Percentiles rank a stretch among this genome's conserved stretches.
Conservation (phyloP, 345 rosid species). For the Salix brachista region DNA sequence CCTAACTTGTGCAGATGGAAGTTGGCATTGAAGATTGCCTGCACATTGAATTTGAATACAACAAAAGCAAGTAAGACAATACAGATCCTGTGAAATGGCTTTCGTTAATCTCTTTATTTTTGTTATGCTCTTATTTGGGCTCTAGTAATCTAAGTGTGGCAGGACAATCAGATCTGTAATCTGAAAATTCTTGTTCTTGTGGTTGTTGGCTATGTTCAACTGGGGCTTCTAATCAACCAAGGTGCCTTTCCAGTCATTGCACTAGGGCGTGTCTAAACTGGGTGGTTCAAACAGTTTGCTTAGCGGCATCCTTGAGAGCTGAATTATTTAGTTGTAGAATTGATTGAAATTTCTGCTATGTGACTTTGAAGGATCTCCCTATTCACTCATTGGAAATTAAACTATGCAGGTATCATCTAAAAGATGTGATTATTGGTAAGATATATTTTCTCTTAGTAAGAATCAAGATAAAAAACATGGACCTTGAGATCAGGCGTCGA, state of each 20-base stretch:
- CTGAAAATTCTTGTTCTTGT: not conserved
- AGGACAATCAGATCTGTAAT: not conserved
- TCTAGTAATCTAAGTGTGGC: not conserved
- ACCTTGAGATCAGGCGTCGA: slow-evolving; percentile 93
- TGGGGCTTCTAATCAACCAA: not conserved
- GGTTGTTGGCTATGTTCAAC: not conserved
- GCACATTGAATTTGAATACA: slow-evolving; percentile 97
- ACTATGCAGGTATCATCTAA: slow-evolving; percentile 78
- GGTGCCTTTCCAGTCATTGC: not conserved
- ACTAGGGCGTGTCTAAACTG: not conserved
- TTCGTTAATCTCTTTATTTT: not conserved
- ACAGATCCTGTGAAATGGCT: not conserved
- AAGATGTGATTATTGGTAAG: slow-evolving; percentile 95
- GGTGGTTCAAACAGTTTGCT: not conserved
- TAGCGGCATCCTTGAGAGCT: not conserved
- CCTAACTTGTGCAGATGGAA: slow-evolving; percentile 73
- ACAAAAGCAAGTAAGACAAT: slow-evolving; percentile 88
- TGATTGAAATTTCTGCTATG: not conserved
- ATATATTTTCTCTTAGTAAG: slow-evolving; percentile 97
- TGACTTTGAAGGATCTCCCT: not conserved
- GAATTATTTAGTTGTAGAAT: not conserved
- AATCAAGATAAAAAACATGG: slow-evolving; percentile 99
- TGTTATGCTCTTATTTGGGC: not conserved
- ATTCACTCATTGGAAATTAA: slow-evolving; percentile 13
- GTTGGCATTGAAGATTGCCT: slow-evolving; percentile 98